Evolutionary conservation across 768 basidiomycete genomes (phyloP), one percentile per base, ranked within the genome.

Genomic region (Hygrocybe coccinea): DNA sequence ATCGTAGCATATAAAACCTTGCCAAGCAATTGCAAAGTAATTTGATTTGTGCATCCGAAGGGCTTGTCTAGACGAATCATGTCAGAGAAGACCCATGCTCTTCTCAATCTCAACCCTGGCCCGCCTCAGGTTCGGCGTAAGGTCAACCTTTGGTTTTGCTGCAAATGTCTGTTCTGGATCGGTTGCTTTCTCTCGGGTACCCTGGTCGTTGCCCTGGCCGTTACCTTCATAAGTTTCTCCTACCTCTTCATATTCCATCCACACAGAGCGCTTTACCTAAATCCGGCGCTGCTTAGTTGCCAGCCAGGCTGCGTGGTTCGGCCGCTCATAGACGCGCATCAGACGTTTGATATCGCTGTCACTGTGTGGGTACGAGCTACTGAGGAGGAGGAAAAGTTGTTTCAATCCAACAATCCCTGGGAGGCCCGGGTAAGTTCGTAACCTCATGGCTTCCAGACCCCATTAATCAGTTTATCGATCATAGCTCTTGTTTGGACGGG

Each of bases 281-380:
- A 43, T 43, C 25, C 6, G 12, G n/a, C 17, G 33, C 17, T 25
- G 2, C 12, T 15, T n/a, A 17, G 35, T 34, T 50, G 11, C 24
- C 29, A 50, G 11, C 48, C 29, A 17, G 14, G 21, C 14, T 45
- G 41, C 10, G 59, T 65, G 4, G 65, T 68, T 11, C 60, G 56
- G 24, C 68, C 66, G 11, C 52, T 69, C n/a, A 60, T 69, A 39
- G 34, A 50, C 1, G 50, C 60, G 11, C 25, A 65, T 9, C 59
- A 69, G n/a, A 58, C 50, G 1, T 67, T 69, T 49, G 66, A 69
- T 53, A 60, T 69, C 8, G 65, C 61, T 2, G 66, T 63, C 15
- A 65, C 54, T 24, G 64, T 69, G 12, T 69, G 68, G 66, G 37
- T 63, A 19, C 59, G 65, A 52, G 63, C 59, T 3, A 52, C 63